These are phyloP conservation scores for Kodamaea sp. DNA, from an alignment of 1,139 yeast genomes.

Conservation along the genomic window DNA sequence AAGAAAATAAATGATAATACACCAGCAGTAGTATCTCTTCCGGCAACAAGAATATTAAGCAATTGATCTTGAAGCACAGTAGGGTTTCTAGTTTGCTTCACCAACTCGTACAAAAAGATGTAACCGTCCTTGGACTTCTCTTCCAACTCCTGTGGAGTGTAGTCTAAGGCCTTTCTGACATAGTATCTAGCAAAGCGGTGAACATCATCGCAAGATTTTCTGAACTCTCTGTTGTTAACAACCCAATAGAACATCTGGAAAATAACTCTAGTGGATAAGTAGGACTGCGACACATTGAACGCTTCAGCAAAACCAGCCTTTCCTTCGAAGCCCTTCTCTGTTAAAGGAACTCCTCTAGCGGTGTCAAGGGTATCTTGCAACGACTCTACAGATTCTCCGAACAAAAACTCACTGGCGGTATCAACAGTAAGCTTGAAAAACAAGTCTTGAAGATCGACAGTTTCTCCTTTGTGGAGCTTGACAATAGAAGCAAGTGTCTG, in stretches of 20 bases:
- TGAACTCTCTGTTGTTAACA: slow-evolving; percentile 32
- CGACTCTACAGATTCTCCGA: slow-evolving; percentile 53
- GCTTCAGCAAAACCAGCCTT: background rate
- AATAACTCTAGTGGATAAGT: background rate
- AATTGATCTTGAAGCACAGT: slow-evolving; percentile 49
- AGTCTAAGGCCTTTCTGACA: slow-evolving; percentile 18
- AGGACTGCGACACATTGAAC: background rate
- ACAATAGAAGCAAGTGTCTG: slow-evolving; percentile 17
- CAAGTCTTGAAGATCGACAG: slow-evolving; percentile 48
- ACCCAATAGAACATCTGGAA: slow-evolving; percentile 23
- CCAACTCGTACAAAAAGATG: slow-evolving; percentile 50
- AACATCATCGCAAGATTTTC: slow-evolving; percentile 24
- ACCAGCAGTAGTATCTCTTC: slow-evolving; percentile 60
- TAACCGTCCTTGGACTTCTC: slow-evolving; percentile 39
- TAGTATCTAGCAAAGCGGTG: slow-evolving; percentile 33
- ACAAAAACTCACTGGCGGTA: slow-evolving; percentile 57
- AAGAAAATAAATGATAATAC: slow-evolving; percentile 47
- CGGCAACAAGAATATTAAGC: slow-evolving; percentile 52
- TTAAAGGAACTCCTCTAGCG: too few relatives aligned
- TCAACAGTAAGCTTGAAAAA: slow-evolving; percentile 55
- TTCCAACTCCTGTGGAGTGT: slow-evolving; percentile 30
- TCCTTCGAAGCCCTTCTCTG: background rate
- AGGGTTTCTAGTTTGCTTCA: slow-evolving; percentile 50
- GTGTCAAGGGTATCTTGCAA: slow-evolving; percentile 26
- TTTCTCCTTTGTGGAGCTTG: slow-evolving; percentile 12